Base-by-base conservation (phyloP, 352 stramenopile species). In the Pythium dissimile region DNA sequence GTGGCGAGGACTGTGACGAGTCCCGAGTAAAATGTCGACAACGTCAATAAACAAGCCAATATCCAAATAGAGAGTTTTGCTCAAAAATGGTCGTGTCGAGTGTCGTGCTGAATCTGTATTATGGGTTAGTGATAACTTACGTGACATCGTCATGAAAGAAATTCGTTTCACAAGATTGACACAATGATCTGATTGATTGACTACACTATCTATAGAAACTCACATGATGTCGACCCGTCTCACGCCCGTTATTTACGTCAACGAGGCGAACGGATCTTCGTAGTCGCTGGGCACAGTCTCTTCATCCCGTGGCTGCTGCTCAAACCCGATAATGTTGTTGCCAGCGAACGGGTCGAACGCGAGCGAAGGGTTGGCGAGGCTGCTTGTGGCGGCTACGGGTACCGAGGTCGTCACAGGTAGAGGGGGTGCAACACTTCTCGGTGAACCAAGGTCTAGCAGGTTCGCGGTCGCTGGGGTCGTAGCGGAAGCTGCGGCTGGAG, bases 211-310 rank as follows among this genome's bases (percentile, higher is more conserved):
- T 41, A 12, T 41, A 54, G 20, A 26, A 43, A 54, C 45, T 38
- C 24, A 52, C 30, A 41, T 37, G 27, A 41, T 16, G 8, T 24
- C 5, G 12, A 45, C 9, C n/a, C 18, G 8, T 45, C 18, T 23
- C 3, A 45, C 16, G 21, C 16, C 6, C 18, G 20, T 32, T 9
- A n/a, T 24, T 55, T 31, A 66, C 7, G 11, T n/a, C 47, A 89
- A 69, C 50, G 70, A 82, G 64, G 78, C 78, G 37, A 89, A 89
- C 10, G 78, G 78, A 48, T 89, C 78, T 16, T 86, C 78, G 24
- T n/a, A 41, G 26, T 54, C 35, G 24, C 8, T 26, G 1, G 59
- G 15, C 45, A 21, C 30, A 35, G 32, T 39, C n/a, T 66, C 54
- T 68, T 66, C 49, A 38, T 66, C 45, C 1, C 55, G 60, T 7